A percentile compares a stretch with the other conserved stretches of the same genome.
Evolutionary conservation across 139 green algal species (phyloP).

Genomic region (Chlamydomonas applanata): DNA sequence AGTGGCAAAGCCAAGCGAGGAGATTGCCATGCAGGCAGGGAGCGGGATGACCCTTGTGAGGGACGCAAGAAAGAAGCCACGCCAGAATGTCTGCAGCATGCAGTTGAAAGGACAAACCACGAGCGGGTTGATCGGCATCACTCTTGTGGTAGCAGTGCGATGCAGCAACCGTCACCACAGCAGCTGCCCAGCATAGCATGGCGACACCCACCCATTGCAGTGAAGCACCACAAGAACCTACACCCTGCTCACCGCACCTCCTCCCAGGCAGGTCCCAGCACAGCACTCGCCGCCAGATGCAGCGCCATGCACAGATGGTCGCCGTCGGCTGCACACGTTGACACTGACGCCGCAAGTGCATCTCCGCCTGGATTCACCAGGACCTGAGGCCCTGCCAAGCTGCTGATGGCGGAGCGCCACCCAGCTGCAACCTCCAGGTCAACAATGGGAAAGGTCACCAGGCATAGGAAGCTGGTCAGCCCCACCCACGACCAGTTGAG

Average conservation of each 20-base stretch:
- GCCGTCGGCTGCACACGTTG: neutral
- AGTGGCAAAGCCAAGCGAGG: constrained; percentile 34
- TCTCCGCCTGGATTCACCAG: neutral
- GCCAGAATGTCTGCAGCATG: constrained; percentile 45
- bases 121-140: too few relatives aligned
- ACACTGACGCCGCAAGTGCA: neutral
- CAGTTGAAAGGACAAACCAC: neutral
- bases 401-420: neutral
- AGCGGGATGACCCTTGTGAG: constrained; percentile 44
- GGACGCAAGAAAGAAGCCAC: constrained; percentile 53
- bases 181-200: neutral
- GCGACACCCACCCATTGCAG: neutral
- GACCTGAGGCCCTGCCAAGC: neutral
- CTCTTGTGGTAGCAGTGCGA: too few relatives aligned
- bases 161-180: neutral
- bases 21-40: constrained; percentile 34
- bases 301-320: neutral
- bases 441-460: too few relatives aligned
- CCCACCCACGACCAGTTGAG: too few relatives aligned
- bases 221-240: neutral
- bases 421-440: too few relatives aligned
- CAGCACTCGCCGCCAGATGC: constrained; percentile 15
- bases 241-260: constrained; percentile 27
- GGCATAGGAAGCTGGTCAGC: too few relatives aligned
- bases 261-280: constrained; percentile 44